A percentile compares a stretch with the other conserved stretches of the same genome.
Evolutionary conservation across 345 rosid genomes (phyloP).

Genomic region (Mallotus nudiflorus): DNA sequence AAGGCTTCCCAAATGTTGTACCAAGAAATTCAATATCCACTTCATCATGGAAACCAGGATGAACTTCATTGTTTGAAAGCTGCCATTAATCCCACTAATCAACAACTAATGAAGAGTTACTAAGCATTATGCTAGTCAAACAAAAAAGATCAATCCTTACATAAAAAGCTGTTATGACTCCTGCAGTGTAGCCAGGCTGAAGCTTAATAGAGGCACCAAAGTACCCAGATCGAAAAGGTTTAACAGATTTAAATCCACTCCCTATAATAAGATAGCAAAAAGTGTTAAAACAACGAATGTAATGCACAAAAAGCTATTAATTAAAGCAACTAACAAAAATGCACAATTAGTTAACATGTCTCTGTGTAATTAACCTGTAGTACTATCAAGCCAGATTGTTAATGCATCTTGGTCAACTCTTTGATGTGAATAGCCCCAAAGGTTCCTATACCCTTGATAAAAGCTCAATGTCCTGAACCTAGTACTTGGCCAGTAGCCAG

Average conservation of each 20-base stretch:
- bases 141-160: constrained; percentile 44
- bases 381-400: constrained; percentile 86
- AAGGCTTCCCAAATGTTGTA: constrained; percentile 91
- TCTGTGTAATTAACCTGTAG: constrained; percentile 54
- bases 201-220: constrained; percentile 87
- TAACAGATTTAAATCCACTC: constrained; percentile 92
- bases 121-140: background rate
- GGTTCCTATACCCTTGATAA: constrained; percentile 66
- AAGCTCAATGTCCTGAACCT: constrained; percentile 68
- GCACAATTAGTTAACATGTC: no score
- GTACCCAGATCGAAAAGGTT: constrained; percentile 86
- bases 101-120: background rate
- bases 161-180: constrained; percentile 91
- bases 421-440: constrained; percentile 96
- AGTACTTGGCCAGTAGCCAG: constrained; percentile 93
- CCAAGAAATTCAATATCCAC: constrained; percentile 96
- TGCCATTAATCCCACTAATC: constrained; percentile 25
- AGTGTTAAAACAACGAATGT: background rate
- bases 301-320: no score
- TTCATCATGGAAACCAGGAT: constrained; percentile 89
- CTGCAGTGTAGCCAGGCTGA: constrained; percentile 94
- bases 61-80: constrained; percentile 89
- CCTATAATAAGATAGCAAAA: constrained; percentile 37
- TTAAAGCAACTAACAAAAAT: no score
- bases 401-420: constrained; percentile 58